Evolutionary conservation across 192 early-diverging fungal species (phyloP), one percentile per base, ranked within the genome.

Genomic region (Ramicandelaber brevisporus): DNA sequence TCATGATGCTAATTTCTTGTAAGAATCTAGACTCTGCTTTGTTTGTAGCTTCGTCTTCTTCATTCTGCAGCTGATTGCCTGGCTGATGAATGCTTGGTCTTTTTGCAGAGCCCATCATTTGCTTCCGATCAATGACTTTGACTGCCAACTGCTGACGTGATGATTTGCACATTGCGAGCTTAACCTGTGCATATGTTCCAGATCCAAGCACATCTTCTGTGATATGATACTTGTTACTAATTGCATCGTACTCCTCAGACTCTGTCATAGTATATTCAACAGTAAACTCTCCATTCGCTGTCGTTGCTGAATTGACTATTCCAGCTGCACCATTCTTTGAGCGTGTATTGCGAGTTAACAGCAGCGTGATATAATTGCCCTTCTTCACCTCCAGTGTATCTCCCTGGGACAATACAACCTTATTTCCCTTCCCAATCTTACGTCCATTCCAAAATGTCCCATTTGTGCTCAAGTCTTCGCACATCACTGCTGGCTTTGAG

Each of bases 41-140:
- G 17, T 69, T 58, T 21, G 73, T 69, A 21, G 73, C 73, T 38
- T 61, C 62, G 28, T 22, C 7, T 20, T 38, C 43, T 41, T 61
- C 73, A 65, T 53, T 72, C 16, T 34, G 65, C n/a, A n/a, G n/a
- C n/a, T n/a, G n/a, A n/a, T n/a, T n/a, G n/a, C n/a, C n/a, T n/a
- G n/a, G n/a, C n/a, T n/a, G n/a, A n/a, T n/a, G n/a, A n/a, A n/a
- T n/a, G n/a, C n/a, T n/a, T n/a, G n/a, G n/a, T n/a, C n/a, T n/a
- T n/a, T n/a, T n/a, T n/a, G n/a, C n/a, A n/a, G n/a, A n/a, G n/a
- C n/a, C n/a, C n/a, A n/a, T n/a, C n/a, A n/a, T n/a, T n/a, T n/a
- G n/a, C 15, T 58, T 36, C 31, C 69, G 71, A 29, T 81, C 75
- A 44, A 88, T 73, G 40, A 88, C 74, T 48, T 88, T 88, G 32